phyloP scores from a whole-genome alignment of 129 eudicot genomes.

The Scalesia atractyloides region DNA sequence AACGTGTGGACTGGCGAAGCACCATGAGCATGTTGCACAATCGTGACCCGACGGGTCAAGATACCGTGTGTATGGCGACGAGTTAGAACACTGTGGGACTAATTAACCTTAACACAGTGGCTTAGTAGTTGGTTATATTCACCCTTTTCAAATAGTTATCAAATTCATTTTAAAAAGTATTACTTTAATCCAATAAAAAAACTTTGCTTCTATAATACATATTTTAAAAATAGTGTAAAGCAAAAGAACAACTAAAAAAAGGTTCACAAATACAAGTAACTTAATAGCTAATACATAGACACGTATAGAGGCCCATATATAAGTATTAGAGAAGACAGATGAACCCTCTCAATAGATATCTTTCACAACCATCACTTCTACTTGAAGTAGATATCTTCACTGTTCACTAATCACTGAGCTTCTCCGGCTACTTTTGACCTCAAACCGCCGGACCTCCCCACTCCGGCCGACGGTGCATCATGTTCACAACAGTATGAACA shows the following conservation, averaged over 20 bases:
- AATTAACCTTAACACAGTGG: too few species aligned
- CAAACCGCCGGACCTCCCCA: background rate
- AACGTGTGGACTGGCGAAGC: too few species aligned
- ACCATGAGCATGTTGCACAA: too few species aligned
- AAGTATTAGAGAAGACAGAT: conserved; percentile 24
- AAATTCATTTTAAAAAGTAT: too few species aligned
- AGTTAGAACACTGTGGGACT: too few species aligned
- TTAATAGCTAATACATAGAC: conserved; percentile 19
- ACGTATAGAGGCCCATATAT: conserved; percentile 30
- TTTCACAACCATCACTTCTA: conserved; percentile 31
- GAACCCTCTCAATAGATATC: conserved; percentile 20
- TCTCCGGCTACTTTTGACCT: conserved; percentile 13
- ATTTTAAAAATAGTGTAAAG: background rate
- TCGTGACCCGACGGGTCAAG: too few species aligned
- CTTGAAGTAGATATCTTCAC: conserved; percentile 11
- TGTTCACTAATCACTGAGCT: background rate
- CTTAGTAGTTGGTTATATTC: too few species aligned
- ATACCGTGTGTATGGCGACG: too few species aligned
- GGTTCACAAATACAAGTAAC: conserved; percentile 19
- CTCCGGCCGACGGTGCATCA: conserved; percentile 3
- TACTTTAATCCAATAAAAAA: too few species aligned
- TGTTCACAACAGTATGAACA: conserved; percentile 53
- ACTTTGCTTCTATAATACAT: background rate
- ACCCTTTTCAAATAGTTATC: too few species aligned
- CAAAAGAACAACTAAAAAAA: background rate